Evolutionary conservation across 163 green algal species (phyloP).

Genomic region (Botryococcus braunii): DNA sequence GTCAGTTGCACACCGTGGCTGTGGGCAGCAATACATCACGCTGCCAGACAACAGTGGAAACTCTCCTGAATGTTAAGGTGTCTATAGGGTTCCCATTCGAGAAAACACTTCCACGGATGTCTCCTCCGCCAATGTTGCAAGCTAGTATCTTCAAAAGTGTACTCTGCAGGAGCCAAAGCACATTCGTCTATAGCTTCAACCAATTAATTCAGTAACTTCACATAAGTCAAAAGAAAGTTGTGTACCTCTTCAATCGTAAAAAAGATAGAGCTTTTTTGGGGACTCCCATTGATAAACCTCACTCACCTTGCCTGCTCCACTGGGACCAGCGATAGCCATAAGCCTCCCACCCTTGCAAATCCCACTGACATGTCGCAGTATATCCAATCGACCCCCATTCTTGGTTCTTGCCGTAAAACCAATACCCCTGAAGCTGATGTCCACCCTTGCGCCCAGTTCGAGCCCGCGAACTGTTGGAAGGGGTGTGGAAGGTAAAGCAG

Average conservation of each 20-base stretch:
- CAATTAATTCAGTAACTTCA: too few relatives aligned
- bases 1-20: constrained; percentile 17
- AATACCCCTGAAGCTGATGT: constrained; percentile 43
- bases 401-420: constrained; percentile 49
- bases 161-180: too few relatives aligned
- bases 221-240: too few relatives aligned
- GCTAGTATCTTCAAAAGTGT: constrained; percentile 39
- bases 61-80: constrained; percentile 10
- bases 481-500: too few relatives aligned
- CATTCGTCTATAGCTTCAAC: too few relatives aligned
- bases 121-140: constrained; percentile 15
- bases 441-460: too few relatives aligned
- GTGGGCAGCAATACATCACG: constrained; percentile 6
- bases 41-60: constrained; percentile 28
- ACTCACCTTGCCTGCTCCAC: constrained; percentile 22
- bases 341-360: constrained; percentile 19
- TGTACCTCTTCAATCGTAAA: too few relatives aligned
- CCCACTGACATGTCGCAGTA: constrained; percentile 37
- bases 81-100: constrained; percentile 19
- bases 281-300: too few relatives aligned
- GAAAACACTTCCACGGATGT: constrained; percentile 17
- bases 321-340: constrained; percentile 39
- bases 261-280: too few relatives aligned
- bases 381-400: constrained; percentile 9
- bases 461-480: too few relatives aligned